phyloP scores from a whole-genome alignment of 306 rosid species.

The Psophocarpus tetragonolobus region DNA sequence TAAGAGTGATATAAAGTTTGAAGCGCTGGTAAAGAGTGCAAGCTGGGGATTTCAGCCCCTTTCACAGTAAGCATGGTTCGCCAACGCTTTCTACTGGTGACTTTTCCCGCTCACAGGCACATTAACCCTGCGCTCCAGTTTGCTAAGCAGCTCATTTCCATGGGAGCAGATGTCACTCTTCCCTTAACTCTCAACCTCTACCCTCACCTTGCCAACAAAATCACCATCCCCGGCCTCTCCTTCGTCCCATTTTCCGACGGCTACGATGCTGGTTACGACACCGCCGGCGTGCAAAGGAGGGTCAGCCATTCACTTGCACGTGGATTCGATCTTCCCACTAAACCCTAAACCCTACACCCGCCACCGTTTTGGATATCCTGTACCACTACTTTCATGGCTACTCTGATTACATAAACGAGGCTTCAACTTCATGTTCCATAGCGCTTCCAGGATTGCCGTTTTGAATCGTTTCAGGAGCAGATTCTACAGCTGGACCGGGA shows the following conservation, averaged over 20 bases:
- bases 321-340: no score
- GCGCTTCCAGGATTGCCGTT: conserved; percentile 29
- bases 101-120: conserved; percentile 42
- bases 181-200: conserved; percentile 22
- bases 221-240: conserved; percentile 21
- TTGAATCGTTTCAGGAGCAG: conserved; percentile 19
- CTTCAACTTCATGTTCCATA: background rate
- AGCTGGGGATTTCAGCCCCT: no score
- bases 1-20: no score
- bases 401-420: background rate
- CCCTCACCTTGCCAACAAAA: conserved; percentile 23
- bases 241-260: conserved; percentile 44
- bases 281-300: background rate
- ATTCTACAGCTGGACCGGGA: conserved; percentile 25
- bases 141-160: conserved; percentile 28
- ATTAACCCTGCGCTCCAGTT: conserved; percentile 47
- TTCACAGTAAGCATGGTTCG: conserved; percentile 5
- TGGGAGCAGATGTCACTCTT: conserved; percentile 39
- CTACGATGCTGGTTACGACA: conserved; percentile 19
- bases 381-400: conserved; percentile 41
- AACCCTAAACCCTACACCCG: no score
- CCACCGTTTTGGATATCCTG: conserved; percentile 26
- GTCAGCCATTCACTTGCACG: conserved; percentile 39
- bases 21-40: no score
- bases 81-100: conserved; percentile 33